phyloP scores from a whole-genome alignment of 1,284 basidiomycete species.

The Microbotryum intermedium region DNA sequence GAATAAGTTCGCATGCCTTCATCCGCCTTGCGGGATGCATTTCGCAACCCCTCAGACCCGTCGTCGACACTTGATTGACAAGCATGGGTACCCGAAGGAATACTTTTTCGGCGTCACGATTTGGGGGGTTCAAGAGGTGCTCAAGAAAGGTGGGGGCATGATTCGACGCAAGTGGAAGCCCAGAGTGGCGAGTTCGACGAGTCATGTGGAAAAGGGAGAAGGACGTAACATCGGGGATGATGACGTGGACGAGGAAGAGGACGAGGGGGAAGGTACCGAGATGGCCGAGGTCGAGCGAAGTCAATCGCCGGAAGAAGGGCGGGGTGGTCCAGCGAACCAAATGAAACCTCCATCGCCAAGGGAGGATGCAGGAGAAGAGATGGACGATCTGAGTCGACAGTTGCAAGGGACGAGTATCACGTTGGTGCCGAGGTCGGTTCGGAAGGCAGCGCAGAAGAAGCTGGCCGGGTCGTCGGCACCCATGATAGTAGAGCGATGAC shows the following conservation, averaged over 20 bases:
- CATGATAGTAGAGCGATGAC: too few species aligned
- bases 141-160: conserved; percentile 17
- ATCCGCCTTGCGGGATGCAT: conserved; percentile 53
- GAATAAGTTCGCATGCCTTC: conserved; percentile 68
- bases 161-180: conserved; percentile 19
- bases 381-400: conserved; percentile 6
- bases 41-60: conserved; percentile 69
- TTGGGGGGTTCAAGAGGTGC: conserved; percentile 53
- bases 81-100: conserved; percentile 71
- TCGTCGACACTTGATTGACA: conserved; percentile 68
- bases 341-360: not conserved
- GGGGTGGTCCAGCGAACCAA: too few species aligned
- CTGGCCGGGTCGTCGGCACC: not conserved
- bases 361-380: not conserved
- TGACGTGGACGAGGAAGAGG: not conserved
- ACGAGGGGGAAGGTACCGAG: not conserved
- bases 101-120: conserved; percentile 83
- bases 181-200: not conserved
- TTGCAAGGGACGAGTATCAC: conserved; percentile 12
- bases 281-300: not conserved
- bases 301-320: not conserved
- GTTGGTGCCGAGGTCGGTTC: conserved; percentile 17
- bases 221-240: not conserved
- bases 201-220: too few species aligned
- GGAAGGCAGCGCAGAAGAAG: not conserved